Evolutionary conservation across 371 early-diverging fungal genomes (phyloP), one percentile per base, ranked within the genome.

Genomic region (Apophysomyces sp.): DNA sequence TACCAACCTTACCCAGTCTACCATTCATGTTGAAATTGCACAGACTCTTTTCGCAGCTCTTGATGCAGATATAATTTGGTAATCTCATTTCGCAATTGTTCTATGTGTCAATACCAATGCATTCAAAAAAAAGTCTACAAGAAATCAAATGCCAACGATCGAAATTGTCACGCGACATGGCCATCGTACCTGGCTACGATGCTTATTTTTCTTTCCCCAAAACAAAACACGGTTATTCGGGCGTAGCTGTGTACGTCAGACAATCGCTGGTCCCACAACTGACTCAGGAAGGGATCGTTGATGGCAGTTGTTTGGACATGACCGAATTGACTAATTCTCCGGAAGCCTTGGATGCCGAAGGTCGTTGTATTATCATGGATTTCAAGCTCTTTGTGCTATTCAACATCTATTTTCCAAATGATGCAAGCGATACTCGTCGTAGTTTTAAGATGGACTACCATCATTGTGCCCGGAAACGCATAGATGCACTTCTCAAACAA

Each of bases 371-470:
- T 4, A 74, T 93, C n/a, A 80, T 93, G n/a, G 92, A 93, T 55
- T 92, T 93, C 68, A 77, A 77, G 0, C 66, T 78, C n/a, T 92
- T 93, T 81, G 83, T 91, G 12, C 69, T 96, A 9, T 80, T 94
- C 67, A 94, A 95, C 61, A 75, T 89, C 16, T 94, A 96, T 57
- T 91, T 92, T 57, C 95, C 95, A 0, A 84, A 88, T 61, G 86
- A 84, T 16, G 74, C 79, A 0, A 71, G 78, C 8, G 88, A 85
- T 5, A 84, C 81, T 4, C 82, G 90, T 0, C 67, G 68, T 3
- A 78, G 73, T 11, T 90, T 83, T 73, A 90, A 91, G 53, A 78
- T 83, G 77, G 86, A 82, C 49, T 90, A 88, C 65, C 85, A 87
- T 58, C 61, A 61, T 9, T 79, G 83, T 7, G 70, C 91, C 12